Evolutionary conservation across 371 early-diverging fungal species (phyloP).

Genomic region (Apophysomyces elegans): DNA sequence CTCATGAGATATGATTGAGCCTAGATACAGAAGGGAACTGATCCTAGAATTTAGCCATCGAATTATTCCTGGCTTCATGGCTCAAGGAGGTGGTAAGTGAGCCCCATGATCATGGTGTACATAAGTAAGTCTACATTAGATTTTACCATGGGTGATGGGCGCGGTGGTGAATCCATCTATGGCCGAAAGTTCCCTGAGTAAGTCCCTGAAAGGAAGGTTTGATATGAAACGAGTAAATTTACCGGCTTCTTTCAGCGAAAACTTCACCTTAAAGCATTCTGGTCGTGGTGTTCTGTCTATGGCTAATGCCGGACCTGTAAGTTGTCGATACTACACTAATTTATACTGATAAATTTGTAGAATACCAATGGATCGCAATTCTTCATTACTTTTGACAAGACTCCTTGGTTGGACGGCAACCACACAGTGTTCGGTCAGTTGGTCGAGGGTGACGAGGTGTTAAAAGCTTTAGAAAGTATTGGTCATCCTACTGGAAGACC

Average conservation of each 20-base stretch:
- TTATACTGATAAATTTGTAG: slow-evolving; percentile 22
- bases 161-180: slow-evolving; percentile 96
- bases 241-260: slow-evolving; percentile 74
- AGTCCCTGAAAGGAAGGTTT: slow-evolving; percentile 19
- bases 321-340: slow-evolving; percentile 11
- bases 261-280: slow-evolving; percentile 91
- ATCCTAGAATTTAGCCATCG: slow-evolving; percentile 69
- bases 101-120: background rate
- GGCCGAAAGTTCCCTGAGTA: slow-evolving; percentile 93
- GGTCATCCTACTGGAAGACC: slow-evolving; percentile 77
- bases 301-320: slow-evolving; percentile 93
- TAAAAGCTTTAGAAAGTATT: slow-evolving; percentile 77
- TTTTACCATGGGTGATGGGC: slow-evolving; percentile 91
- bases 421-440: slow-evolving; percentile 93
- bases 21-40: background rate
- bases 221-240: background rate
- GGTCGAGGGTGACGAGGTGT: slow-evolving; percentile 78
- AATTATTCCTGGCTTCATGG: slow-evolving; percentile 96
- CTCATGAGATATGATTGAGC: background rate
- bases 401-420: slow-evolving; percentile 92
- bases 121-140: slow-evolving; percentile 50
- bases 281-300: slow-evolving; percentile 87
- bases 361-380: slow-evolving; percentile 98
- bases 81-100: slow-evolving; percentile 88
- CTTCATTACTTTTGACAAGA: slow-evolving; percentile 78